Evolutionary conservation across 805 yeast species (phyloP).

Genomic region (Barnettozyma salicaria): DNA sequence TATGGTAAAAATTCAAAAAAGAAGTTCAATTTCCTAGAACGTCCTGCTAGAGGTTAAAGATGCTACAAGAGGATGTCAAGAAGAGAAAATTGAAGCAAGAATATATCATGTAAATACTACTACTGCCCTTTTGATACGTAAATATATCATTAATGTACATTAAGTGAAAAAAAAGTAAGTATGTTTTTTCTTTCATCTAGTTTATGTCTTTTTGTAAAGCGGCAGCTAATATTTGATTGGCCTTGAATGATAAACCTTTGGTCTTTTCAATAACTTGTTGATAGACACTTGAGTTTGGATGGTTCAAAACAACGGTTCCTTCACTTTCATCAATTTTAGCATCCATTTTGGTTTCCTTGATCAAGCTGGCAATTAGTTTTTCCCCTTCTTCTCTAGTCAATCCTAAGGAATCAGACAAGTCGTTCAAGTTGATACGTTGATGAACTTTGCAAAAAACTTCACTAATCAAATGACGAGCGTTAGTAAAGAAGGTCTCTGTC

Average conservation of each 20-base stretch:
- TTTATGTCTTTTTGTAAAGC: constrained; percentile 29
- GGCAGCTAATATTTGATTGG: constrained; percentile 49
- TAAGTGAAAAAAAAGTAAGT: no score
- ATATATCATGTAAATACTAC: not conserved
- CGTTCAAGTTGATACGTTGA: constrained; percentile 40
- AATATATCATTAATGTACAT: constrained; percentile 8
- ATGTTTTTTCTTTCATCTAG: constrained; percentile 16
- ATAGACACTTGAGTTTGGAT: constrained; percentile 49
- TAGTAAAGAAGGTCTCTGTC: constrained; percentile 37
- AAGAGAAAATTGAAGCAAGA: not conserved
- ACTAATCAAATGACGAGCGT: constrained; percentile 45
- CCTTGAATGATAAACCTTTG: constrained; percentile 56
- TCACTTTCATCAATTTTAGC: constrained; percentile 49
- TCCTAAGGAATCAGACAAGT: constrained; percentile 40
- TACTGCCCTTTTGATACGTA: not conserved
- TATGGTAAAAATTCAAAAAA: constrained; percentile 17
- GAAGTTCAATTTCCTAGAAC: constrained; percentile 18
- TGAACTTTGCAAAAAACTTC: constrained; percentile 53
- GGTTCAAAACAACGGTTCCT: constrained; percentile 48
- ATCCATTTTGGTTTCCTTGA: constrained; percentile 44
- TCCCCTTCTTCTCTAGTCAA: constrained; percentile 42
- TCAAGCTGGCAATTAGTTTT: constrained; percentile 45
- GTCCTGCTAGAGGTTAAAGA: constrained; percentile 13
- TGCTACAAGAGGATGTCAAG: not conserved
- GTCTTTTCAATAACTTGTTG: constrained; percentile 66